Conservation (phyloP, 176 grass and related monocot genomes). For the Aegilops tauschii region DNA sequence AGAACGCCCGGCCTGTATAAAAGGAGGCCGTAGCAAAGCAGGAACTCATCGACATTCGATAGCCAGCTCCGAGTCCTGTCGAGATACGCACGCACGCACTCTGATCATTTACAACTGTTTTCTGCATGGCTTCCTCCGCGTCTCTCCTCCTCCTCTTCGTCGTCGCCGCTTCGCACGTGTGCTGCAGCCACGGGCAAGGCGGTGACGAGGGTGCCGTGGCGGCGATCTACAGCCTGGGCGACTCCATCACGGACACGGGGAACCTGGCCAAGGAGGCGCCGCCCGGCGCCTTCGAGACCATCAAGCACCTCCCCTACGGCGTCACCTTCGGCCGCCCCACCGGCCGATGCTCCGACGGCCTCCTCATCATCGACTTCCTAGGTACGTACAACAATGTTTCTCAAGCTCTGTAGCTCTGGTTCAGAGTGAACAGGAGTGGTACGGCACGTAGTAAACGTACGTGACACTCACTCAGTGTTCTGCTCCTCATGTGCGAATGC, state of each 20-base stretch:
- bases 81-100: background rate
- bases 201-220: background rate
- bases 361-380: conserved; percentile 95
- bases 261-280: conserved; percentile 66
- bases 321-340: conserved; percentile 63
- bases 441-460: too few species aligned
- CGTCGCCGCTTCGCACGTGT: too few species aligned
- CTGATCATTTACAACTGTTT: background rate
- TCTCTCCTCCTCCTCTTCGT: background rate
- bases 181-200: background rate
- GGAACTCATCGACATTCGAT: background rate
- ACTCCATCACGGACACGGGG: conserved; percentile 94
- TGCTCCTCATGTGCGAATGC: background rate
- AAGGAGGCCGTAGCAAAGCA: background rate
- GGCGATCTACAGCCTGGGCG: conserved; percentile 91
- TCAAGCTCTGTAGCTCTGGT: too few species aligned
- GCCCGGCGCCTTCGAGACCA: conserved; percentile 62
- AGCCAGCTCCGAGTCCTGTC: too few species aligned
- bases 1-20: background rate
- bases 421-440: too few species aligned
- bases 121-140: conserved; percentile 41
- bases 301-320: conserved; percentile 77
- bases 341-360: conserved; percentile 88
- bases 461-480: too few species aligned
- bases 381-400: conserved; percentile 21